Evolutionary conservation across 192 early-diverging fungal species (phyloP), one percentile per base, ranked within the genome.

Genomic region (Thoreauomyces humboldtii): DNA sequence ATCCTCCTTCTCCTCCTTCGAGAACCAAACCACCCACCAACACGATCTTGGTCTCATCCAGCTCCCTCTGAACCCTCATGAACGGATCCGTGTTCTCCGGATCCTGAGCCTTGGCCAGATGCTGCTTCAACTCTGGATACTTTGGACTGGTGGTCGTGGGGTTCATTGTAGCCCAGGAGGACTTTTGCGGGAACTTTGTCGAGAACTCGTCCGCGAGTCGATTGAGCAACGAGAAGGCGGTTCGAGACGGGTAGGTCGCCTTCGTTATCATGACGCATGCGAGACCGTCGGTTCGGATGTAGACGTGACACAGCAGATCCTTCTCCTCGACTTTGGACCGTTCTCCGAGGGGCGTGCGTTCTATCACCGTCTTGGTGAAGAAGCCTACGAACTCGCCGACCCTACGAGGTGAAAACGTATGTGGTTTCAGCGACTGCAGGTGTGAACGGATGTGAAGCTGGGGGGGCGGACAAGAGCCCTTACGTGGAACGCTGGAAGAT

Each of bases 21-120:
- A 51, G 28, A n/a, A n/a, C n/a, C n/a, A n/a, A n/a, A n/a, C n/a
- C n/a, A 71, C 73, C 56, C 69, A 90, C 88, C 80, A 98, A 65
- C 31, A 98, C 88, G 41, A 87, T 87, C 74, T 93, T 98, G 9
- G 96, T 98, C 73, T 98, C 93, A 66, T 98, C 96, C 77, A 98
- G 73, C 73, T 98, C 95, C 67, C 86, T 82, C 78, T 97, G 96
- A 42, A 98, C 91, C 68, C 85, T 83, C 86, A 96, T 86, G 61
- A 97, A 91, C 2, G 87, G 91, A 74, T 98, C 95, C 6, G 89
- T 88, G 58, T 88, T 85, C 54, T 92, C 84, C 35, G 96, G 96
- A 73, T 97, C 92, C 84, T 98, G 95, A 67, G 89, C 91, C 67
- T 89, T 90, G 0, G 29, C 60, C 28, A 98, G 67, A 54, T 90